Conservation (phyloP, 805 yeast species). For the Wickerhamiella siamensis region DNA sequence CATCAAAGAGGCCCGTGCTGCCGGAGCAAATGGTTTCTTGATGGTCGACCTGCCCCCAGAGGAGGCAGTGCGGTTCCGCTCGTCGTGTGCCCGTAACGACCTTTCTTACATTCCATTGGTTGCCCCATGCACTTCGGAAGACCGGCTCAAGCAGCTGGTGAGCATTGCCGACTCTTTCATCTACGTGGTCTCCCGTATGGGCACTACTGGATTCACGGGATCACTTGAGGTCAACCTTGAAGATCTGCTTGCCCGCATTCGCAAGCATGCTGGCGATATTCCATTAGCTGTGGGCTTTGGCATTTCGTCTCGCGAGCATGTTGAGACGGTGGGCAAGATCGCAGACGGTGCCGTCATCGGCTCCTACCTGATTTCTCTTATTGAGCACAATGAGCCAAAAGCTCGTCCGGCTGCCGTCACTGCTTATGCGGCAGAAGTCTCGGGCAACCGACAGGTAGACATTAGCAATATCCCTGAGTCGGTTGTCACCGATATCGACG, state of each 20-base stretch:
- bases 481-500: constrained; percentile 5
- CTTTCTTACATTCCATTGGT: constrained; percentile 83
- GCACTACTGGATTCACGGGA: constrained; percentile 82
- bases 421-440: constrained; percentile 52
- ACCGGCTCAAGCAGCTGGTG: constrained; percentile 62
- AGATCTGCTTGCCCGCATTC: constrained; percentile 57
- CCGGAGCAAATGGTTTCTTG: constrained; percentile 91
- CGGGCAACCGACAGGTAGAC: constrained; percentile 34
- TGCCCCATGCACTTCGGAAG: constrained; percentile 93
- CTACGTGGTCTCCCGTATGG: constrained; percentile 96
- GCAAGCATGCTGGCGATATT: constrained; percentile 54
- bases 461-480: constrained; percentile 9
- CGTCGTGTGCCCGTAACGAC: constrained; percentile 49
- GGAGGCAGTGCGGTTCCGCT: constrained; percentile 82
- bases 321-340: constrained; percentile 54
- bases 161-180: constrained; percentile 88
- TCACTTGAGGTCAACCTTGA: constrained; percentile 49
- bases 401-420: constrained; percentile 49
- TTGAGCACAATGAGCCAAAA: constrained; percentile 42
- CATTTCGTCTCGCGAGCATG: constrained; percentile 87
- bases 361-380: constrained; percentile 57
- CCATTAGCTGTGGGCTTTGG: constrained; percentile 97
- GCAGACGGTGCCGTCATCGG: constrained; percentile 98
- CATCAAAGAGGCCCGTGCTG: constrained; percentile 61
- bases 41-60: constrained; percentile 96